A percentile compares a stretch with the other conserved stretches of the same genome.
Conservation (phyloP, 2,329 filamentous ascomycete genomes). For the Fusarium sp. region DNA sequence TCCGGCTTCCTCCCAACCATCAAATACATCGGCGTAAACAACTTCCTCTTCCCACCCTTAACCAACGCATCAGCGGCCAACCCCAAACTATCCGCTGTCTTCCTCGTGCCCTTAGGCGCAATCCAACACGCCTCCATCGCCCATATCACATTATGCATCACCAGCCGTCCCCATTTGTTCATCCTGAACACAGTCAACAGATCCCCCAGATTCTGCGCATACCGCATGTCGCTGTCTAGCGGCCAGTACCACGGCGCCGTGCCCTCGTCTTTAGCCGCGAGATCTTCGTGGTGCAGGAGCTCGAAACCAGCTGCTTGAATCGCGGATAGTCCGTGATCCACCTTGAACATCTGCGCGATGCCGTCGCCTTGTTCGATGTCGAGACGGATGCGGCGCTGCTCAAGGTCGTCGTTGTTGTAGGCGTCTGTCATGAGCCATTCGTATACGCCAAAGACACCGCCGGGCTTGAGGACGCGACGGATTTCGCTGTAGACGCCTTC, state of each 20-base stretch:
- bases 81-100: conserved; percentile 87
- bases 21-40: conserved; percentile 97
- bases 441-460: conserved; percentile 95
- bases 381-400: conserved; percentile 89
- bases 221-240: conserved; percentile 78
- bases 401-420: conserved; percentile 89
- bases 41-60: conserved; percentile 82
- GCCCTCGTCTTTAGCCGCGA: conserved; percentile 63
- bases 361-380: conserved; percentile 96
- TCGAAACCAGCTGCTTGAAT: conserved; percentile 89
- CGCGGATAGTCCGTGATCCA: conserved; percentile 83
- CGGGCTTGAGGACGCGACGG: conserved; percentile 95
- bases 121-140: conserved; percentile 77
- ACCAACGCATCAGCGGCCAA: conserved; percentile 84
- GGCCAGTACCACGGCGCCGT: conserved; percentile 91
- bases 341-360: conserved; percentile 96
- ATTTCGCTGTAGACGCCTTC: conserved; percentile 96
- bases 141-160: conserved; percentile 80
- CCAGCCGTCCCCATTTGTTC: conserved; percentile 80
- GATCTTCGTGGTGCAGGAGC: conserved; percentile 67
- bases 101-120: conserved; percentile 83
- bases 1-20: conserved; percentile 25
- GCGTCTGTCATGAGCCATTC: conserved; percentile 99
- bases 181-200: conserved; percentile 83
- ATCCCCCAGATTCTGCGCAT: conserved; percentile 80